A percentile compares a stretch with the other conserved stretches of the same genome.
Conservation (phyloP, 179 eudicot species). For the Heliamphora pulchella region DNA sequence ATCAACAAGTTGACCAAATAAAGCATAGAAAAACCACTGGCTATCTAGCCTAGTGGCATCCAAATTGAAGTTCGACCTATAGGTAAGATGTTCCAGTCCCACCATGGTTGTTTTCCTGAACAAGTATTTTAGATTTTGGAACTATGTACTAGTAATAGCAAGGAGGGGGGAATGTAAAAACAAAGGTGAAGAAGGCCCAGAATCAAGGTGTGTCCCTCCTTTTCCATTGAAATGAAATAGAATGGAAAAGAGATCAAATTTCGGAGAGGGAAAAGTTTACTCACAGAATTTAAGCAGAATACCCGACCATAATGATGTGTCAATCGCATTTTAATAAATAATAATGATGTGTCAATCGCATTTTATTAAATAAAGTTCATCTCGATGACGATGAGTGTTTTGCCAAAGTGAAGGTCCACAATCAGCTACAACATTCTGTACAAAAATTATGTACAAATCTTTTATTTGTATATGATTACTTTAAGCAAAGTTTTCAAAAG, state of each 20-base stretch:
- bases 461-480: no score
- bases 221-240: background rate
- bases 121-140: background rate
- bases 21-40: background rate
- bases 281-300: no score
- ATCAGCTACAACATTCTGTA: no score
- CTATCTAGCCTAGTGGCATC: background rate
- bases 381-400: no score
- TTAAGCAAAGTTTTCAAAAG: no score
- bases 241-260: background rate
- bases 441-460: no score
- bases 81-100: background rate
- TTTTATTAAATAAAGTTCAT: no score
- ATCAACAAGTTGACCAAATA: conserved; percentile 3
- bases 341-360: no score
- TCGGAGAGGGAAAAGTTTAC: no score
- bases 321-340: no score
- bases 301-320: no score
- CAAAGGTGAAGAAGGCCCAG: background rate
- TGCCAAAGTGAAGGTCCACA: no score
- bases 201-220: background rate
- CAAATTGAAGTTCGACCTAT: background rate
- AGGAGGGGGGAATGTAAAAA: background rate
- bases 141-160: background rate
- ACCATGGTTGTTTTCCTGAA: background rate